A percentile compares a stretch with the other conserved stretches of the same genome.
These are phyloP conservation scores for Vigna radiata DNA, from an alignment of 306 rosid species.

Conservation along the genomic window DNA sequence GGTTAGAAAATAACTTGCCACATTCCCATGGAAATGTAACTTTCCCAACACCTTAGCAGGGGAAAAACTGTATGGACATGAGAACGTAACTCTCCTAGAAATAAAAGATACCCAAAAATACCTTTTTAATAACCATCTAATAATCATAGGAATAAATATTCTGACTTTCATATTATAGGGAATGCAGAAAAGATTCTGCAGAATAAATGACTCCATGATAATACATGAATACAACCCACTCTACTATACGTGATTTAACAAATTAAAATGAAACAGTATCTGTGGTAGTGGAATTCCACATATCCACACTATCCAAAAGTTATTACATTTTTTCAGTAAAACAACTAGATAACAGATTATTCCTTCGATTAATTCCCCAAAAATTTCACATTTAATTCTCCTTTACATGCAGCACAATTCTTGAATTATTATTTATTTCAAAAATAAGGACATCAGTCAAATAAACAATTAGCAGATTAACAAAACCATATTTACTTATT, in stretches of 20 bases:
- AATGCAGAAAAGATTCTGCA: too few relatives aligned
- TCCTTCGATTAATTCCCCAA: conserved; percentile 2
- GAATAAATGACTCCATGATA: not conserved
- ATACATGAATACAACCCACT: not conserved
- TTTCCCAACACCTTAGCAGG: too few relatives aligned
- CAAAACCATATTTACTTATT: conserved; percentile 35
- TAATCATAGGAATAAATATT: too few relatives aligned
- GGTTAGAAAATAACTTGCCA: too few relatives aligned
- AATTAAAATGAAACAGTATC: conserved; percentile 1
- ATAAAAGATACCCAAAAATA: too few relatives aligned
- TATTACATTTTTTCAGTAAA: conserved; percentile 12
- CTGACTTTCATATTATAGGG: too few relatives aligned
- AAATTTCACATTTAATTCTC: conserved; percentile 20
- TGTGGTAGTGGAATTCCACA: conserved; percentile 4
- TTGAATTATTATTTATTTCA: not conserved
- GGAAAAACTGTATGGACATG: too few relatives aligned
- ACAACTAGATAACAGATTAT: conserved; percentile 25
- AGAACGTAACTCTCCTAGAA: too few relatives aligned
- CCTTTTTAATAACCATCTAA: too few relatives aligned
- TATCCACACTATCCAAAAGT: conserved; percentile 24
- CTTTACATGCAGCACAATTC: conserved; percentile 20
- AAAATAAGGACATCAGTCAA: conserved; percentile 28
- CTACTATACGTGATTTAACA: conserved; percentile 19
- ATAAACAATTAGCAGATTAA: conserved; percentile 27
- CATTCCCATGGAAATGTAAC: too few relatives aligned